A percentile compares a stretch with the other conserved stretches of the same genome.
These are phyloP conservation scores for Globisporangium middletonii DNA, from an alignment of 352 stramenopile genomes.

Conservation along the genomic window DNA sequence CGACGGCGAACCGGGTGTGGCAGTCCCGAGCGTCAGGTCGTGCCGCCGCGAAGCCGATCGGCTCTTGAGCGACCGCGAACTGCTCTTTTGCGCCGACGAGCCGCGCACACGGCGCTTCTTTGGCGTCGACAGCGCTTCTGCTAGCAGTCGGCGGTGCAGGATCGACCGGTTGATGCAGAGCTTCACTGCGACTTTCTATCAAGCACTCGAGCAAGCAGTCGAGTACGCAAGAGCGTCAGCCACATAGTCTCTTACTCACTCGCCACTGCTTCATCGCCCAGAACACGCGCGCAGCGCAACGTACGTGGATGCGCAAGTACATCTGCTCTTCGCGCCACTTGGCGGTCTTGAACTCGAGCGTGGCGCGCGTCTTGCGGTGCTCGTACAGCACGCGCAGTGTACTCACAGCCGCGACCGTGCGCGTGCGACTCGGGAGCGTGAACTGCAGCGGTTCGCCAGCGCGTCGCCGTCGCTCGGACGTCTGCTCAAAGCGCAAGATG, in stretches of 20 bases:
- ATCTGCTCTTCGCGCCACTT: constrained; percentile 42
- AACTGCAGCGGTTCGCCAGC: constrained; percentile 34
- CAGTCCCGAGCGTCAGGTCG: neutral
- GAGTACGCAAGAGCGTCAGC: no score
- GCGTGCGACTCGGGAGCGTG: constrained; percentile 27
- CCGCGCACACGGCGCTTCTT: constrained; percentile 4
- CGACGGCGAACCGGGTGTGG: neutral
- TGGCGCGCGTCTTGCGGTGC: constrained; percentile 28
- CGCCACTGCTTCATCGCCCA: no score
- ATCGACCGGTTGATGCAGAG: constrained; percentile 14
- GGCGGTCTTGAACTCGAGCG: constrained; percentile 34
- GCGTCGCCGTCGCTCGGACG: constrained; percentile 29
- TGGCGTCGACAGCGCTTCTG: constrained; percentile 3
- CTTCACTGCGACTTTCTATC: constrained; percentile 28
- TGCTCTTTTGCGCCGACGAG: constrained; percentile 6
- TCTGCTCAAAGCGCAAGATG: constrained; percentile 46
- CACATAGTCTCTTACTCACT: no score
- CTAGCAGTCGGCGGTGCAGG: constrained; percentile 8
- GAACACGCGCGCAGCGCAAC: neutral
- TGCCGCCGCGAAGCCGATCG: neutral
- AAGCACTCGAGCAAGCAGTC: no score
- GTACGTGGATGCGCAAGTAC: constrained; percentile 41
- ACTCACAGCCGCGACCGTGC: constrained; percentile 12
- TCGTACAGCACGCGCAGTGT: constrained; percentile 29
- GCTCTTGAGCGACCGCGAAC: neutral